phyloP scores from a whole-genome alignment of 495 filamentous ascomycete genomes.

The Platismatia glauca region DNA sequence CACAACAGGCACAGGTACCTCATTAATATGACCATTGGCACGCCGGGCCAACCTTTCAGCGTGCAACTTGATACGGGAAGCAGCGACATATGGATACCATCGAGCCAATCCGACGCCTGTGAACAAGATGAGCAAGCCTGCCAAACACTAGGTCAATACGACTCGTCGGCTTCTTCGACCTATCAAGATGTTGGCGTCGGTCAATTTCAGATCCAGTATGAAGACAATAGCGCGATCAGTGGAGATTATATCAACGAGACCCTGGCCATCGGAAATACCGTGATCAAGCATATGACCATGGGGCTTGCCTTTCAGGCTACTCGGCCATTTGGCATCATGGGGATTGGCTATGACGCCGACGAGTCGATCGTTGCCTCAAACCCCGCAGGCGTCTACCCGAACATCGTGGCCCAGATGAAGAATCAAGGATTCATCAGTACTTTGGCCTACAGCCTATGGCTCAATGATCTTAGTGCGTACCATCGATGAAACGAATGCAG shows the following conservation, averaged over 20 bases:
- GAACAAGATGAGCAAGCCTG: conserved; percentile 37
- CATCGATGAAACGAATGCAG: background rate
- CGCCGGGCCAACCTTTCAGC: conserved; percentile 48
- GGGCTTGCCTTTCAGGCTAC: conserved; percentile 17
- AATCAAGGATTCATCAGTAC: conserved; percentile 58
- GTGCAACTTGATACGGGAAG: conserved; percentile 68
- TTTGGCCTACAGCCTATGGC: conserved; percentile 75
- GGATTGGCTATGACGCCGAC: conserved; percentile 68
- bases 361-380: conserved; percentile 55
- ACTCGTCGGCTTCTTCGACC: conserved; percentile 55
- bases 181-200: conserved; percentile 54
- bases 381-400: conserved; percentile 50
- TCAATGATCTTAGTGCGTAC: conserved; percentile 59
- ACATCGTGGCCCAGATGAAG: conserved; percentile 56
- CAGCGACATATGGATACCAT: conserved; percentile 77
- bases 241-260: conserved; percentile 76
- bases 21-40: conserved; percentile 58
- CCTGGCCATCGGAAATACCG: conserved; percentile 51
- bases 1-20: conserved; percentile 38
- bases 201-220: conserved; percentile 69
- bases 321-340: conserved; percentile 61
- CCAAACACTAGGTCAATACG: conserved; percentile 45
- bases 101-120: conserved; percentile 48
- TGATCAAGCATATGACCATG: conserved; percentile 42
- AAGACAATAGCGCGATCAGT: conserved; percentile 57